Conservation (phyloP, 2,329 filamentous ascomycete genomes). For the Didymella keratinophila region DNA sequence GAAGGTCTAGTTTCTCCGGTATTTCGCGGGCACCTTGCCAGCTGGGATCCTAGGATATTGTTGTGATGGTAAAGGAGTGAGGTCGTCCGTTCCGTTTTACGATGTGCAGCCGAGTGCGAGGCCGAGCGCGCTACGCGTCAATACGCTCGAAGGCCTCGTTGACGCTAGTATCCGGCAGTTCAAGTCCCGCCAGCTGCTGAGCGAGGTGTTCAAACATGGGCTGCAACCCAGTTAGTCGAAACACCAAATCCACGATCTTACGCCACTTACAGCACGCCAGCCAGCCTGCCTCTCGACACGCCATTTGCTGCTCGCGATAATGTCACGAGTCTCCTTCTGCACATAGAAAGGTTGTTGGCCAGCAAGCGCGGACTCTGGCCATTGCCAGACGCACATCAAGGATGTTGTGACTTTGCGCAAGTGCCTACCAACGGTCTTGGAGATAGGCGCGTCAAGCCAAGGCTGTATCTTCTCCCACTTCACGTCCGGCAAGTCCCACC, state of each 20-base stretch:
- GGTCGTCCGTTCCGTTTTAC: constrained; percentile 1
- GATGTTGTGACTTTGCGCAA: constrained; percentile 32
- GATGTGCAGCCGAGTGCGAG: not conserved
- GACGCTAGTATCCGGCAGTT: constrained; percentile 14
- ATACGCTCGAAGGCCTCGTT: constrained; percentile 27
- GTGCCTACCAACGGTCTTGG: not conserved
- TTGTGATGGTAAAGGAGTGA: not conserved
- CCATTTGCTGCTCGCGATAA: constrained; percentile 19
- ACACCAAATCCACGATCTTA: not conserved
- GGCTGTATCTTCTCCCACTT: constrained; percentile 36
- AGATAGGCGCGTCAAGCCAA: constrained; percentile 38
- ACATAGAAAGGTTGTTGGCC: constrained; percentile 28
- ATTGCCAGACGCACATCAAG: constrained; percentile 25
- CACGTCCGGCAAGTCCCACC: constrained; percentile 41
- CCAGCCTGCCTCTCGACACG: constrained; percentile 28
- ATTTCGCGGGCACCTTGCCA: constrained; percentile 1
- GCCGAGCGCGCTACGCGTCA: constrained; percentile 10
- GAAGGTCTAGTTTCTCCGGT: constrained; percentile 23
- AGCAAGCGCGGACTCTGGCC: constrained; percentile 6
- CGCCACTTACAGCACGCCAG: constrained; percentile 28
- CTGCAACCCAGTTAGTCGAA: constrained; percentile 9
- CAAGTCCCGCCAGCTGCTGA: constrained; percentile 14
- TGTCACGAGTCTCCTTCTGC: constrained; percentile 33
- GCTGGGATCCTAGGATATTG: not conserved
- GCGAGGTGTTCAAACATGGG: constrained; percentile 24